Conservation (phyloP, 345 rosid genomes). For the Trapa bicornis region DNA sequence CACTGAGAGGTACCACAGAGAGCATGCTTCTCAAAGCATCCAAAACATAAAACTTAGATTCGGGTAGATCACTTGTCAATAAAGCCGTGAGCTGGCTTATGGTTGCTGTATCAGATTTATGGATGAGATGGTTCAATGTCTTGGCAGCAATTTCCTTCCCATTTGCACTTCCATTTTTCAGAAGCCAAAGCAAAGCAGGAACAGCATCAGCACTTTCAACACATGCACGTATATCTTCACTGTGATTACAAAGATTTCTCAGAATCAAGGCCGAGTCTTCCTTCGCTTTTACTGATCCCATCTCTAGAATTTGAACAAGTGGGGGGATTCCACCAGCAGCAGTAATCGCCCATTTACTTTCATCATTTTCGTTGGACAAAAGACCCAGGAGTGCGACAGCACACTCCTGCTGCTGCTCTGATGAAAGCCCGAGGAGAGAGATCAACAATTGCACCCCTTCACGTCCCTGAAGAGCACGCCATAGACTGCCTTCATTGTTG, state of each 20-base stretch:
- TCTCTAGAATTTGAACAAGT: slow-evolving; percentile 94
- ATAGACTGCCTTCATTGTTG: slow-evolving; percentile 72
- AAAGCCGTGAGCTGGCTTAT: slow-evolving; percentile 96
- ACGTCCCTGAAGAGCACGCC: slow-evolving; percentile 98
- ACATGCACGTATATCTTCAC: slow-evolving; percentile 99
- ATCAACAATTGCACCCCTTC: slow-evolving; percentile 94
- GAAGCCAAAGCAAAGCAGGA: slow-evolving; percentile 96
- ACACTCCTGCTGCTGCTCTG: slow-evolving; percentile 99
- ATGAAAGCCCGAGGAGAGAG: slow-evolving; percentile 97
- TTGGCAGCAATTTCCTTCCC: slow-evolving; percentile 99
- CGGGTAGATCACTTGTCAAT: slow-evolving; percentile 92
- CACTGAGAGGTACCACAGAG: slow-evolving; percentile 66
- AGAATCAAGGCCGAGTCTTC: slow-evolving; percentile 98
- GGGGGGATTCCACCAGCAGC: slow-evolving; percentile 99
- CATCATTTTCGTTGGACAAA: slow-evolving; percentile 91
- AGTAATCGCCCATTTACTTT: slow-evolving; percentile 99
- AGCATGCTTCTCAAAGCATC: slow-evolving; percentile 97
- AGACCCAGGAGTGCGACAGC: slow-evolving; percentile 95
- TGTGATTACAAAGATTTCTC: slow-evolving; percentile 95
- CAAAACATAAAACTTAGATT: slow-evolving; percentile 85
- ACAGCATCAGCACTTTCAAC: slow-evolving; percentile 99
- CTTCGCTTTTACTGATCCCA: slow-evolving; percentile 95
- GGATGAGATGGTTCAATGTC: slow-evolving; percentile 92
- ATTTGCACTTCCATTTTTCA: slow-evolving; percentile 91
- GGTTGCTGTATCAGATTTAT: slow-evolving; percentile 94